A percentile compares a stretch with the other conserved stretches of the same genome.
phyloP scores from a whole-genome alignment of 192 early-diverging fungal species.

The Entomortierella chlamydospora region DNA sequence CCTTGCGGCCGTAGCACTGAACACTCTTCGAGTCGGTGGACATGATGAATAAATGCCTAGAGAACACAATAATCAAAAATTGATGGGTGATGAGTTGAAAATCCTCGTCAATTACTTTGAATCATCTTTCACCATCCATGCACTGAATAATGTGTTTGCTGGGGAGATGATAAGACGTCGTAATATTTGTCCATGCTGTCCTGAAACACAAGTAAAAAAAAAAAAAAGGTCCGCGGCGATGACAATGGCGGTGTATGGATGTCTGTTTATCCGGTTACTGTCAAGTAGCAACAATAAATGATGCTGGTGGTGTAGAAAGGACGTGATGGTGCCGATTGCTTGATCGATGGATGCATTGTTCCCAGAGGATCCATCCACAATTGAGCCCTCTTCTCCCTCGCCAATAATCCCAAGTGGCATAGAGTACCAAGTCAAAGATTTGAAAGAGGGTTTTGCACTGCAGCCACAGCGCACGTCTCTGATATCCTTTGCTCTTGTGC shows the following conservation, averaged over 20 bases:
- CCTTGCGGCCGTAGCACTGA: constrained; percentile 59
- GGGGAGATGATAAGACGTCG: no score
- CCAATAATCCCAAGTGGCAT: neutral
- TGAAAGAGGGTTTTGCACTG: constrained; percentile 49
- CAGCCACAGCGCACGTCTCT: neutral
- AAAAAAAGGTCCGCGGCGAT: no score
- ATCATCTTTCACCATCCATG: no score
- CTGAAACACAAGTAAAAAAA: no score
- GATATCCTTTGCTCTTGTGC: neutral
- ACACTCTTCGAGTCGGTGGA: constrained; percentile 57
- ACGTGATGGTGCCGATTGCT: constrained; percentile 1
- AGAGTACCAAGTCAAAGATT: constrained; percentile 51
- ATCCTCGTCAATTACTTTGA: neutral
- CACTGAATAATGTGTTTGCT: neutral
- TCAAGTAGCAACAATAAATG: no score
- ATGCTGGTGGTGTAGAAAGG: neutral
- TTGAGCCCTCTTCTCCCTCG: neutral
- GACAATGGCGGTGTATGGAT: no score
- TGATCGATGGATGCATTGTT: constrained; percentile 45
- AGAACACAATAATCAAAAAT: neutral
- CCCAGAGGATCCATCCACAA: neutral
- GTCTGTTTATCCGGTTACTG: no score
- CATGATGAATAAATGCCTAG: constrained; percentile 59
- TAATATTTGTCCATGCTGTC: no score
- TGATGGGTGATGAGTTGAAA: neutral